Evolutionary conservation across 2,329 filamentous ascomycete genomes (phyloP).

Genomic region (Colletotrichum euphorbiae): DNA sequence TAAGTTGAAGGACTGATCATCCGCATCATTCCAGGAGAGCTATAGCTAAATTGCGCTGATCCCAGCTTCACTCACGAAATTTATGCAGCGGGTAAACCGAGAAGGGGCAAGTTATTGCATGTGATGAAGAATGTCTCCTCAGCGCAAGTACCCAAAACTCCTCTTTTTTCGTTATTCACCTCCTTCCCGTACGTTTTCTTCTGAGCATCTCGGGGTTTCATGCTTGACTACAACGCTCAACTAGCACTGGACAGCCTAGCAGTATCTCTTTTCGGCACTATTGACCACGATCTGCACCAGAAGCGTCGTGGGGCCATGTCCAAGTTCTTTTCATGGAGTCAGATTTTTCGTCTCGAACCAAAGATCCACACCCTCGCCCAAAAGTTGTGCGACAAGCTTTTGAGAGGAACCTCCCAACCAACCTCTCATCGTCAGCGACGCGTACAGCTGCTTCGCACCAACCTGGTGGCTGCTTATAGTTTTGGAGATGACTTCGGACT

Average conservation of each 20-base stretch:
- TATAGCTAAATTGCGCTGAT: conserved; percentile 53
- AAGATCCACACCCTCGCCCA: conserved; percentile 8
- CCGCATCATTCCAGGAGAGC: conserved; percentile 52
- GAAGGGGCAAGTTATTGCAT: conserved; percentile 11
- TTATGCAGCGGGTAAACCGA: conserved; percentile 44
- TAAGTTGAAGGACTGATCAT: conserved; percentile 49
- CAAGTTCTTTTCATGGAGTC: conserved; percentile 49
- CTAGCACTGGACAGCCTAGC: not conserved
- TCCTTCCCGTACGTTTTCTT: too few species aligned
- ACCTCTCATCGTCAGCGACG: conserved; percentile 47
- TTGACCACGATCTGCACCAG: conserved; percentile 50
- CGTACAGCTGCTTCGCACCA: conserved; percentile 53
- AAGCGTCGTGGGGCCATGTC: conserved; percentile 45
- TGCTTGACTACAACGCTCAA: too few species aligned
- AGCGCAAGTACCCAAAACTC: not conserved
- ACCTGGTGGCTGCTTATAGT: conserved; percentile 51
- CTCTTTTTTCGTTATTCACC: not conserved
- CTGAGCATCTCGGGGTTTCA: too few species aligned
- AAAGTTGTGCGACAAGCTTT: conserved; percentile 17
- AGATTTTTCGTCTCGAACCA: conserved; percentile 18
- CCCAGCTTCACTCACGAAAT: conserved; percentile 51
- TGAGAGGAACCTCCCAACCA: conserved; percentile 37
- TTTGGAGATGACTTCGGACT: conserved; percentile 52
- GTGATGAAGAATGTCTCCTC: conserved; percentile 10
- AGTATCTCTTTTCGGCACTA: conserved; percentile 42